These are phyloP conservation scores for Sanghuangporus weigelae DNA, from an alignment of 1,284 basidiomycete genomes.

Conservation along the genomic window DNA sequence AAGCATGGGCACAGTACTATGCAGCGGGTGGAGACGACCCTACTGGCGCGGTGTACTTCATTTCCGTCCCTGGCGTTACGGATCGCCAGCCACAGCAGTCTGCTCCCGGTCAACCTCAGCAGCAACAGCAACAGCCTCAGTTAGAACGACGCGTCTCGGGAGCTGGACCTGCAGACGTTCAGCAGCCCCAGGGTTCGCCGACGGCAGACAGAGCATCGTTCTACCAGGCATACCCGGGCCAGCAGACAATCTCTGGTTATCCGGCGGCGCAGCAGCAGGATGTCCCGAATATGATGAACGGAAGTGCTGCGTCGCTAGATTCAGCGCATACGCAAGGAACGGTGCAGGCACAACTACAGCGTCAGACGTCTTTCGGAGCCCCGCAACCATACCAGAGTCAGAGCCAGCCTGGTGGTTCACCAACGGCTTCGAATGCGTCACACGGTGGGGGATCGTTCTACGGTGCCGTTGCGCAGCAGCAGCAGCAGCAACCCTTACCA, in stretches of 20 bases:
- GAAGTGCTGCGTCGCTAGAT: constrained; percentile 1
- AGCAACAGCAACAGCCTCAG: constrained; percentile 11
- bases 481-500: background rate
- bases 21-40: constrained; percentile 65
- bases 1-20: constrained; percentile 80
- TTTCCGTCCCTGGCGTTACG: constrained; percentile 66
- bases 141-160: background rate
- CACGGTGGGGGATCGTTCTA: constrained; percentile 7
- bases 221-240: constrained; percentile 7
- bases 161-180: background rate
- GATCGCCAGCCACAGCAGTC: constrained; percentile 28
- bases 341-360: background rate
- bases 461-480: background rate
- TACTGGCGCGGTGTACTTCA: constrained; percentile 69
- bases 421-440: constrained; percentile 1
- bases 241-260: background rate
- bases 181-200: constrained; percentile 1
- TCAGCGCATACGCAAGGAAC: constrained; percentile 1
- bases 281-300: background rate
- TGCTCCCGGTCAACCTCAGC: constrained; percentile 15
- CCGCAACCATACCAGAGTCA: background rate
- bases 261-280: background rate
- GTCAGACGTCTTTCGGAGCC: background rate
- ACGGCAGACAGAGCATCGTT: constrained; percentile 1
- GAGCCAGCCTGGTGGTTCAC: background rate